Evolutionary conservation across 768 basidiomycete species (phyloP), one percentile per base, ranked within the genome.

Genomic region (Boletus barrowsii): DNA sequence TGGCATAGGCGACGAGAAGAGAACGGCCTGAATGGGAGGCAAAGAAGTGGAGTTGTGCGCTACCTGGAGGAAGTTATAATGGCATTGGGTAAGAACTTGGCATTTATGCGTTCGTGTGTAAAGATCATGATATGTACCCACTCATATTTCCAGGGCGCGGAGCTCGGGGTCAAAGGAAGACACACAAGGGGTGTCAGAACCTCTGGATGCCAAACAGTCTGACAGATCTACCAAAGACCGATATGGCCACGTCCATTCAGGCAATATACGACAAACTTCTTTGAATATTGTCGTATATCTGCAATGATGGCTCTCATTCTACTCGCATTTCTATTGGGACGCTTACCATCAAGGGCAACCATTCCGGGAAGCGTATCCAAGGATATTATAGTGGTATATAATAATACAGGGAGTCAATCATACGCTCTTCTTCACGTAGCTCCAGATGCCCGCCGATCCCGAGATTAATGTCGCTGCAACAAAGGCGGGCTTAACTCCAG

Each of bases 391-490:
- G 65, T 62, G 68, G 61, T 71, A 73, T 72, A 68, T 58, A 63
- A 35, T 65, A 62, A 62, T 73, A 72, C 72, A 76, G 67, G 68
- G 62, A 67, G 69, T 69, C 64, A 64, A 79, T 88, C 80, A 91
- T 74, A 95, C 80, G 67, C 79, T 86, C 76, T 82, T 86, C 81
- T 99, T 98, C 76, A 93, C 83, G 77, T 86, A 89, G 75, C 93
- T 92, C 96, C 96, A 99, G 55, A 84, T 76, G 53, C 95, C 95
- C 56, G 96, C 95, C 69, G 86, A 78, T 62, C 86, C 89, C 62
- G 93, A 93, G 73, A 94, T 88, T 62, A 97, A 73, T 47, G 88
- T 88, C 53, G 93, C 93, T 61, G 94, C 90, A 54, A 89, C 89
- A 51, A 95, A 74, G 58, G 92, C 92, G 62, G 95, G 93, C 71